Base-by-base conservation (phyloP, 805 yeast genomes). In the Suhomyces faveliae region DNA sequence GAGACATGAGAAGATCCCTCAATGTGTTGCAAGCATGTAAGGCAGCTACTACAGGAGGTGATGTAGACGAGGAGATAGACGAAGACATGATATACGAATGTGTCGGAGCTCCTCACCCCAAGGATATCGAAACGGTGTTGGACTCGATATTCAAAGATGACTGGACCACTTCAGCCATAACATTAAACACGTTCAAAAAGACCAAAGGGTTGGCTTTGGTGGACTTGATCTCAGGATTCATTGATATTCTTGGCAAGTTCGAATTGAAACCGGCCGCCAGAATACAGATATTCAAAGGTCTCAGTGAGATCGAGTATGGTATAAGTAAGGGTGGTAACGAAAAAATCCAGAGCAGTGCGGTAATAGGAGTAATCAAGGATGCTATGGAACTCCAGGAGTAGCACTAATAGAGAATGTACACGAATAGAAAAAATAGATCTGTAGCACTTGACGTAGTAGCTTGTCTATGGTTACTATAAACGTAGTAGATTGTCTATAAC, bases 1-100 rank as follows among this genome's bases (percentile, higher is more conserved):
- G 99, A 45, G 99, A 94, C 66, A 94, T 94, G 99, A 81, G 99
- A 71, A 81, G 88, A 43, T 96, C 96, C 1, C 74, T 94, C 57
- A 94, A 94, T 61, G 97, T 94, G 4, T 68, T 94, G 49, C 99
- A 94, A 67, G 96, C 98, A 0, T 89, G 98, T 65, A 80, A 86
- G 52, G 91, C 97, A 0, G 87, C 96, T 1, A 51, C 64, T 24
- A 64, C 57, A 23, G 69, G 67, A 20, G 74, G 62, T 6, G 68
- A 68, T 2, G 81, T 76, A 23, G 81, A 79, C 43, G 37, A 33
- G 21, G 67, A 58, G 39, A 85, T 94, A 35, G 78, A 85, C 23
- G 79, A 78, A 24, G 83, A 81, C 46, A 84, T 87, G 83, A 84
- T 94, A 30, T 94, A 89, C 64, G 96, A 91, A 53, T 91, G 97